Percentiles rank a stretch among this genome's conserved stretches.
Conservation (phyloP, 1,284 basidiomycete genomes). For the Sanguinoderma infundibulare region DNA sequence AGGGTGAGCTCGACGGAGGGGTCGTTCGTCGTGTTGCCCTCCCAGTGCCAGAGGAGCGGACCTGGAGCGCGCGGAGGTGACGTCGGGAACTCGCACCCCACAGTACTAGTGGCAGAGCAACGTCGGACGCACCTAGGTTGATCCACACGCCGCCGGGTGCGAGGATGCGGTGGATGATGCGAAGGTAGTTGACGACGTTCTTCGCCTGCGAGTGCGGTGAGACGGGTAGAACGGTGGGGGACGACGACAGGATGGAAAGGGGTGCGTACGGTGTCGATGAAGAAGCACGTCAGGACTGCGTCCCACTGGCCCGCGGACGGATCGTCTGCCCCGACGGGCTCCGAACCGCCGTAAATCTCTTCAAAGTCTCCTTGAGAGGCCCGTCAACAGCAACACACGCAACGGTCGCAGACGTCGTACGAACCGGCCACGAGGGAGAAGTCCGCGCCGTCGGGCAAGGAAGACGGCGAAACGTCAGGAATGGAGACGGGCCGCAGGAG, state of each 20-base stretch:
- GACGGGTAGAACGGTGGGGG: neutral
- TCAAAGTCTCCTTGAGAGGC: slow-evolving; percentile 79
- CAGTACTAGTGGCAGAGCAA: neutral
- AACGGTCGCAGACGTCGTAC: neutral
- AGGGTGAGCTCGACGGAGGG: slow-evolving; percentile 89
- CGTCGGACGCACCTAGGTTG: slow-evolving; percentile 59
- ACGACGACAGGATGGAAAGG: neutral
- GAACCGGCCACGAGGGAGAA: slow-evolving; percentile 81
- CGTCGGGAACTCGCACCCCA: neutral
- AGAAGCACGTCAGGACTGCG: slow-evolving; percentile 94
- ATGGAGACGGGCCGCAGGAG: slow-evolving; percentile 74
- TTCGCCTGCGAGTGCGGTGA: slow-evolving; percentile 70
- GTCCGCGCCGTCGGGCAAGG: slow-evolving; percentile 56
- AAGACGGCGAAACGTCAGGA: slow-evolving; percentile 84
- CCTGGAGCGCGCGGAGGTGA: slow-evolving; percentile 49
- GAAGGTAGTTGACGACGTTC: slow-evolving; percentile 90
- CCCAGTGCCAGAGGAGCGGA: slow-evolving; percentile 96
- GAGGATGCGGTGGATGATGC: slow-evolving; percentile 80
- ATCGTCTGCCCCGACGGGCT: slow-evolving; percentile 49
- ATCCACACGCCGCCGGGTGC: slow-evolving; percentile 90
- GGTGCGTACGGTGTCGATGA: slow-evolving; percentile 84
- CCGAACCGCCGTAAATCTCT: slow-evolving; percentile 78
- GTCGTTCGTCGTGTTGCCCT: slow-evolving; percentile 83
- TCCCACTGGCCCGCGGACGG: slow-evolving; percentile 84
- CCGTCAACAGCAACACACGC: neutral